Base-by-base conservation (phyloP, 202 grass and related monocot genomes). In the Eragrostis tef region DNA sequence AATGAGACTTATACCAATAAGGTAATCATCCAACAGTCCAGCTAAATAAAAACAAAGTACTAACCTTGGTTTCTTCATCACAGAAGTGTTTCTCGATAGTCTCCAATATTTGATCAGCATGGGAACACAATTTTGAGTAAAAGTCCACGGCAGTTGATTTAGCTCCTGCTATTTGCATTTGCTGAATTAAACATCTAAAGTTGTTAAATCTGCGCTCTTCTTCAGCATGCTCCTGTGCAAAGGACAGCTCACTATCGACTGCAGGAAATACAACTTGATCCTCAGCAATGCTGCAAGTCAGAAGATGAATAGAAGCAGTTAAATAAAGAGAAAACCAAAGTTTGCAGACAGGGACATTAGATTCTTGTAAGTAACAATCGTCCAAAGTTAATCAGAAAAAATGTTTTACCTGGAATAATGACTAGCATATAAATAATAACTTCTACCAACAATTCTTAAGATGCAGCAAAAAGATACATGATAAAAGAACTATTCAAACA, bases 251-350 rank as follows among this genome's bases (percentile, higher is more conserved):
- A 42, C 83, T 83, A 75, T 94, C 81, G 39, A 94, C 94, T 69
- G 94, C 88, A 76, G 94, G 94, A 90, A 92, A 97, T 89, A 97
- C 77, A 65, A 97, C 88, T 83, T 91, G 89, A 94, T 97, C 89
- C 84, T 97, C 94, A 2, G 91, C 94, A 16, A 90, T 84, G 73
- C 94, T 97, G 92, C 67, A 71, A 17, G 22, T 26, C 26, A 81
- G 75, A 73, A 84, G 72, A 84, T 53, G 60, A 83, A 50, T 53
- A 24, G 11, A 87, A 57, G 31, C 9, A 12, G 27, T 70, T 15
- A 83, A 73, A 83, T 69, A 64, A 86, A 70, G 36, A 80, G 60
- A 71, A 63, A 14, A 43, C 48, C 11, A 16, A 16, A 12, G 63
- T 71, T 80, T 68, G 72, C 51, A 17, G 17, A 17, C 2, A 58